phyloP scores from a whole-genome alignment of 1,139 yeast genomes.

The Torulaspora globosa region DNA sequence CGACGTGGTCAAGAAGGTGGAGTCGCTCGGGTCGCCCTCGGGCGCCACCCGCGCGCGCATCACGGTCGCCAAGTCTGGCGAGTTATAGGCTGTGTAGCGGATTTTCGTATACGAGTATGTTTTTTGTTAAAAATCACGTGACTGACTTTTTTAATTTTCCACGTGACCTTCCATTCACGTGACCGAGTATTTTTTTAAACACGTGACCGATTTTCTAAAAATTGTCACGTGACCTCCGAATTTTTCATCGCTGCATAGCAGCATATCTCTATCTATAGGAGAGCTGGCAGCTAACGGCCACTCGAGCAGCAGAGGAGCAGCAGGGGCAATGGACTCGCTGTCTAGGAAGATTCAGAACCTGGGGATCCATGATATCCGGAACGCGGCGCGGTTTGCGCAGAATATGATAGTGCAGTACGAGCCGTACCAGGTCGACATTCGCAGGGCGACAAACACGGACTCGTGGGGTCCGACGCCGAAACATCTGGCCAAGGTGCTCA shows the following conservation, averaged over 20 bases:
- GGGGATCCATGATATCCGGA: constrained; percentile 39
- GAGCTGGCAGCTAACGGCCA: background rate
- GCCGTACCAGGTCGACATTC: constrained; percentile 39
- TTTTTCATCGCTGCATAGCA: too few species aligned
- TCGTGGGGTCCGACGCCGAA: constrained; percentile 46
- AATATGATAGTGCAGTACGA: constrained; percentile 39
- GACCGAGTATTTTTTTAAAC: background rate
- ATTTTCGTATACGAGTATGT: background rate
- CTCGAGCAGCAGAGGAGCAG: background rate
- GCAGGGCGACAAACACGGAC: constrained; percentile 46
- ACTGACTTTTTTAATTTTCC: too few species aligned
- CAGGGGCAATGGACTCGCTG: constrained; percentile 32
- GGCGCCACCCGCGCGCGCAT: constrained; percentile 81
- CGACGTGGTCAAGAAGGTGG: constrained; percentile 90
- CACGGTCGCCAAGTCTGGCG: constrained; percentile 81
- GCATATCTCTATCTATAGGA: too few species aligned
- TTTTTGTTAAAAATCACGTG: background rate
- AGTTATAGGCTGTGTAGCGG: constrained; percentile 48
- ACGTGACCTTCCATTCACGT: too few species aligned
- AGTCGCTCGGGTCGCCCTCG: constrained; percentile 73
- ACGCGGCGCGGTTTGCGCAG: constrained; percentile 40
- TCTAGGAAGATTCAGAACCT: constrained; percentile 36
- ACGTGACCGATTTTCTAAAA: background rate
- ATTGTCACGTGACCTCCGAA: too few species aligned
- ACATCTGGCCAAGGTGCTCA: constrained; percentile 38